Base-by-base conservation (phyloP, 75 land plant species). In the Chamaecyparis obtusa region DNA sequence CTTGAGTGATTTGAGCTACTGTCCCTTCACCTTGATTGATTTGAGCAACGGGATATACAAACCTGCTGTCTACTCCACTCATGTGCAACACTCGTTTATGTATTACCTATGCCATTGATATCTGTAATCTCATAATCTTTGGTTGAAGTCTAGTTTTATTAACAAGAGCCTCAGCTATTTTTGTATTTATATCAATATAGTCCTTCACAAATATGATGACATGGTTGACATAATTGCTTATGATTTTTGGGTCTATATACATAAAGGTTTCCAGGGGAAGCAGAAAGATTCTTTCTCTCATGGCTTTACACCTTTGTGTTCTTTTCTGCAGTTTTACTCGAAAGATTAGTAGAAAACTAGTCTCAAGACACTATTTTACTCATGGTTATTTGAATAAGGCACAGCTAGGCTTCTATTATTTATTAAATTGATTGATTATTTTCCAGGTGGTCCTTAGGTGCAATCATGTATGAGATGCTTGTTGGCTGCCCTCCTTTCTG, bases 401-500 rank as follows among this genome's bases (percentile, higher is more conserved):
- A 9, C 39, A 1, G 43, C 27, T 36, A 80, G 2, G 48, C 51
- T 44, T 14, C 24, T 43, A 51, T 51, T 0, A 51, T 14, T 51
- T 51, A 27, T 81, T 8, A 81, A 51, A 27, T 46, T 44, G 51
- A 56, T 83, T 51, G 17, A 4, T 87, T 44, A 49, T 33, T 86
- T 55, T 83, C 9, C 77, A 92, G 93, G 93, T 95, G 95, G 95
- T 94, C 95, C 1, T 85, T 95, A 74, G 96, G 96, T 54, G 95
- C 96, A 85, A 95, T 95, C 84, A 87, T 95, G 91, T 95, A 92
- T 88, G 95, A 94, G 71, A 94, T 95, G 96, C 94, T 95, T 9
- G 74, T 94, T 46, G 96, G 95, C 49, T 95, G 93, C 83, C 97
- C 97, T 84, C 97, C 97, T 55, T 95, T 95, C 82, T 94, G 92